phyloP scores from a whole-genome alignment of 2,329 filamentous ascomycete species.

The Aspergillus neotritici region DNA sequence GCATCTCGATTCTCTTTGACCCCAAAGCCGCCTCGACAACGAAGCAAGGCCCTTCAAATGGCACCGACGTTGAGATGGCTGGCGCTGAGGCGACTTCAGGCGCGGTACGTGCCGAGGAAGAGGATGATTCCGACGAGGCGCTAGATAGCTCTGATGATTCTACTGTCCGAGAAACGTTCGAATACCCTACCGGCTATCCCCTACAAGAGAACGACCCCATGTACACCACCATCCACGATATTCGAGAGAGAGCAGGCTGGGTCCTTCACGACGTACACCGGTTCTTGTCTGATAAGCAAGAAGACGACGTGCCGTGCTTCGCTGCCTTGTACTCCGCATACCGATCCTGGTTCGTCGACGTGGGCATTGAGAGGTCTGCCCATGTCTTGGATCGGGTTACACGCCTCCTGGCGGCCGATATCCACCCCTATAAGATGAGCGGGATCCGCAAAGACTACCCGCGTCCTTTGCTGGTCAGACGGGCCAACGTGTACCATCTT shows the following conservation, averaged over 20 bases:
- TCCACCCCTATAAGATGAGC: conserved; percentile 88
- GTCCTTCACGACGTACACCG: conserved; percentile 76
- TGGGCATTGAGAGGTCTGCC: conserved; percentile 91
- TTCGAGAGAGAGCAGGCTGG: conserved; percentile 74
- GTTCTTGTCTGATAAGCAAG: conserved; percentile 76
- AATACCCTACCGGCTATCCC: conserved; percentile 82
- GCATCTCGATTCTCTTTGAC: conserved; percentile 84
- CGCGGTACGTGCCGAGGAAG: conserved; percentile 13
- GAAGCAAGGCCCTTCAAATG: conserved; percentile 32
- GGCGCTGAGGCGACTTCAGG: conserved; percentile 35
- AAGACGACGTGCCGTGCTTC: conserved; percentile 95
- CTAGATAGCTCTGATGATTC: conserved; percentile 55
- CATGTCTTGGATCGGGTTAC: conserved; percentile 85
- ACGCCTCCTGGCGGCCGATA: conserved; percentile 77
- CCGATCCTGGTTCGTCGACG: conserved; percentile 93
- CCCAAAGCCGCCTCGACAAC: conserved; percentile 62
- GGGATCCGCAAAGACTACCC: conserved; percentile 90
- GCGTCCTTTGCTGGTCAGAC: conserved; percentile 80
- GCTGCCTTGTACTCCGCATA: conserved; percentile 89
- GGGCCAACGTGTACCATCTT: conserved; percentile 90
- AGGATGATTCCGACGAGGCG: conserved; percentile 44
- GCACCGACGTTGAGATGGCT: conserved; percentile 43
- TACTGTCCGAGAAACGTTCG: conserved; percentile 71
- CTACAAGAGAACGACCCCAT: conserved; percentile 58
- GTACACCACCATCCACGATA: conserved; percentile 71